phyloP scores from a whole-genome alignment of 257 asterid species.

The Jasminum sambac region DNA sequence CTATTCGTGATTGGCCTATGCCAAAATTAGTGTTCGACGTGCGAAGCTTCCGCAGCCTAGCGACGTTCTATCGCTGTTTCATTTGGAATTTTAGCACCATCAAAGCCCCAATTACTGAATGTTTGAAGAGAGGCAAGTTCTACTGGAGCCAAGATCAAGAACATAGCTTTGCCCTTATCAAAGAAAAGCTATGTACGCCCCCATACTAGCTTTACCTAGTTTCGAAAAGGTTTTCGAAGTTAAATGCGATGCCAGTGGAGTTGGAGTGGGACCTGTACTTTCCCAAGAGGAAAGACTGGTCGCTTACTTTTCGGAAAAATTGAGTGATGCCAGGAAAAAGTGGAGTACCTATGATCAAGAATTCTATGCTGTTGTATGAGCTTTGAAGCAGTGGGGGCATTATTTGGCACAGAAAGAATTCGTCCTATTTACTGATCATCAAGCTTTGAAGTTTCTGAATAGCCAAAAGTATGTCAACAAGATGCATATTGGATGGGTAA shows the following conservation, averaged over 20 bases:
- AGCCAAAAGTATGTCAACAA: neutral
- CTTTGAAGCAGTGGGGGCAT: neutral
- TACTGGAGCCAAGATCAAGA: too few relatives aligned
- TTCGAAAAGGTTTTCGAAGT: neutral
- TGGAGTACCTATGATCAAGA: neutral
- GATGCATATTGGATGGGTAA: neutral
- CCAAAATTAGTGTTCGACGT: too few relatives aligned
- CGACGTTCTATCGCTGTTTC: too few relatives aligned
- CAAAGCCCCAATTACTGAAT: too few relatives aligned
- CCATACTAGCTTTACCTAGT: neutral
- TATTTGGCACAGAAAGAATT: neutral
- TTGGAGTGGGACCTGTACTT: neutral
- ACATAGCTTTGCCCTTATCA: too few relatives aligned
- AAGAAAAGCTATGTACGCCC: too few relatives aligned
- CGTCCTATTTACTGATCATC: neutral
- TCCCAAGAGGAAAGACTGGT: too few relatives aligned
- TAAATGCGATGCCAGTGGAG: neutral
- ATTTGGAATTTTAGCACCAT: too few relatives aligned
- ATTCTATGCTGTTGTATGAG: neutral
- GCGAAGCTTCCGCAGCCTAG: too few relatives aligned
- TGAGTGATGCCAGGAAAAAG: neutral
- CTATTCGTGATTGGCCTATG: too few relatives aligned
- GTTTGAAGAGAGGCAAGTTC: too few relatives aligned
- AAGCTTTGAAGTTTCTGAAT: neutral
- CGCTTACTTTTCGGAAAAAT: neutral